Percentiles rank a stretch among this genome's conserved stretches.
Evolutionary conservation across 177 flowering plant species (phyloP).

Genomic region (Vitis hybrid): DNA sequence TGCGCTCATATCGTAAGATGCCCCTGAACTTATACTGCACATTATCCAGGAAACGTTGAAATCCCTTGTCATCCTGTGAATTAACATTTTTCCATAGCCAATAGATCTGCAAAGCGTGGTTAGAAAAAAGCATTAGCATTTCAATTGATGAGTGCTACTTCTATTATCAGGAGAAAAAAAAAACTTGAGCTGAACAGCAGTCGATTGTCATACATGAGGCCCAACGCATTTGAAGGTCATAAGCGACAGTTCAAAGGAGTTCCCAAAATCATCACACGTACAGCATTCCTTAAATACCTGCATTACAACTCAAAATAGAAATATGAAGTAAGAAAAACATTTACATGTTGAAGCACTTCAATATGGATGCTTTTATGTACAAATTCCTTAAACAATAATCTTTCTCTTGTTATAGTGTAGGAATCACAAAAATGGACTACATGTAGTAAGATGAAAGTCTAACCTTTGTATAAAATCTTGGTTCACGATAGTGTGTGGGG

Average conservation of each 20-base stretch:
- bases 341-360: too few relatives aligned
- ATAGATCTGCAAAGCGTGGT: conserved; percentile 63
- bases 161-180: too few relatives aligned
- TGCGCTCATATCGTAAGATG: conserved; percentile 92
- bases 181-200: too few relatives aligned
- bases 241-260: conserved; percentile 75
- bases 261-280: conserved; percentile 54
- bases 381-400: too few relatives aligned
- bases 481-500: conserved; percentile 95
- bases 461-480: conserved; percentile 94
- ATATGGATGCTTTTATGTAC: too few relatives aligned
- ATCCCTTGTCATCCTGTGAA: conserved; percentile 73
- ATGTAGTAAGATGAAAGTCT: neutral
- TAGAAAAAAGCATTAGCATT: neutral
- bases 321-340: too few relatives aligned
- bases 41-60: conserved; percentile 89
- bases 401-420: too few relatives aligned
- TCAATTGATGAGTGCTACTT: too few relatives aligned
- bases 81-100: conserved; percentile 88
- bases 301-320: conserved; percentile 6
- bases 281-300: conserved; percentile 88
- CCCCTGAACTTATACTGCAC: conserved; percentile 84
- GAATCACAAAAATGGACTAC: too few relatives aligned
- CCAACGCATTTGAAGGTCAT: conserved; percentile 85
- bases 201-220: conserved; percentile 71